phyloP scores from a whole-genome alignment of 2,329 filamentous ascomycete species.

The Aspergillus felis region DNA sequence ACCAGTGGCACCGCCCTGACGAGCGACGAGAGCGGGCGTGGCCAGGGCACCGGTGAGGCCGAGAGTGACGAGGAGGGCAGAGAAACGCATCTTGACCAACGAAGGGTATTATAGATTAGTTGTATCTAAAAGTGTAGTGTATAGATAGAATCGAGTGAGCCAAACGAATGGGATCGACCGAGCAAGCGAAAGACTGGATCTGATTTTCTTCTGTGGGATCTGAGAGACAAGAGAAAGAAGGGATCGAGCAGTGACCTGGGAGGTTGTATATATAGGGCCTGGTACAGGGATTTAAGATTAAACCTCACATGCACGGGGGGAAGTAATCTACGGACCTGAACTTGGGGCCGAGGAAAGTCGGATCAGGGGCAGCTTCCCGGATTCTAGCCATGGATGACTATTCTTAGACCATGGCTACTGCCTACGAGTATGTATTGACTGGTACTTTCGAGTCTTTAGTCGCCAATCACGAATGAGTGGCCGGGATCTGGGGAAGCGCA shows the following conservation, averaged over 20 bases:
- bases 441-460: neutral
- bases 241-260: neutral
- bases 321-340: constrained; percentile 1
- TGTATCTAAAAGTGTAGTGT: neutral
- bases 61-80: constrained; percentile 18
- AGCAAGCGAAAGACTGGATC: constrained; percentile 13
- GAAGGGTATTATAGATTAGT: constrained; percentile 8
- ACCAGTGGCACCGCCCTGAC: constrained; percentile 13
- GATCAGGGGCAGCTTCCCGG: constrained; percentile 7
- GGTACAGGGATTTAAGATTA: neutral
- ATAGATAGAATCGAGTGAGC: neutral
- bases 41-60: constrained; percentile 20
- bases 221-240: neutral
- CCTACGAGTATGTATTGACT: too few relatives aligned
- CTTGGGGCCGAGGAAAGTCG: neutral
- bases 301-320: constrained; percentile 10
- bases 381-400: neutral
- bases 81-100: constrained; percentile 22
- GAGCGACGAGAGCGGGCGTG: constrained; percentile 17
- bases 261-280: constrained; percentile 11
- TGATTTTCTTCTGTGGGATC: constrained; percentile 2
- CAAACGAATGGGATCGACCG: constrained; percentile 16
- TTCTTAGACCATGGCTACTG: neutral
- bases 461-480: neutral
- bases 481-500: constrained; percentile 2